These are phyloP conservation scores for Monilinia fructigena DNA, from an alignment of 2,329 filamentous ascomycete genomes.

Conservation along the genomic window DNA sequence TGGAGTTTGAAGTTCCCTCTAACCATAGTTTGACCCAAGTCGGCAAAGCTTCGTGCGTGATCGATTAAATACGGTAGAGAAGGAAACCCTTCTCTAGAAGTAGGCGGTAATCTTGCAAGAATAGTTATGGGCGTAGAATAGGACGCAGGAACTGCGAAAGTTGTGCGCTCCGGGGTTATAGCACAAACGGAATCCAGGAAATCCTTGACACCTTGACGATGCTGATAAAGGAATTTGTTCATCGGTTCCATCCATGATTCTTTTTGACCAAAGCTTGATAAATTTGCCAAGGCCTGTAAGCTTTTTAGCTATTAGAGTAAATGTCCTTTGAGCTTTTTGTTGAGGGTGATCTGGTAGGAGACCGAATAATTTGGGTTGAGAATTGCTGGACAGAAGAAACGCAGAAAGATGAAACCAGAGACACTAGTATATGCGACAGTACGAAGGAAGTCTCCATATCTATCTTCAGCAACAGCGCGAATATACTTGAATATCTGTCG, in stretches of 20 bases:
- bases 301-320: conserved; percentile 90
- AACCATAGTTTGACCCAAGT: conserved; percentile 80
- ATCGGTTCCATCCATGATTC: conserved; percentile 99
- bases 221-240: conserved; percentile 78
- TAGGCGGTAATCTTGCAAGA: conserved; percentile 73
- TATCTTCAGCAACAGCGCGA: conserved; percentile 86
- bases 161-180: conserved; percentile 69
- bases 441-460: conserved; percentile 87
- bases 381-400: conserved; percentile 95
- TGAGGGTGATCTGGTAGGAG: conserved; percentile 80
- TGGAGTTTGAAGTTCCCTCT: conserved; percentile 46
- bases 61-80: conserved; percentile 92
- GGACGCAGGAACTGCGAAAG: conserved; percentile 68
- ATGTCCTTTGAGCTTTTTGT: conserved; percentile 76
- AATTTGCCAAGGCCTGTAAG: conserved; percentile 84
- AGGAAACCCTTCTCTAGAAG: conserved; percentile 86
- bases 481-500: conserved; percentile 87
- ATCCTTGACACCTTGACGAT: conserved; percentile 77
- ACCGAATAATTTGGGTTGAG: conserved; percentile 89
- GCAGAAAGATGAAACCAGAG: conserved; percentile 88
- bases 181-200: conserved; percentile 86
- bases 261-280: conserved; percentile 88
- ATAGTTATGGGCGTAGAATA: conserved; percentile 95
- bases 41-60: conserved; percentile 79
- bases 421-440: conserved; percentile 92